Percentiles rank a stretch among this genome's conserved stretches.
These are phyloP conservation scores for Pezicula carpinea DNA, from an alignment of 2,329 filamentous ascomycete genomes.

Conservation along the genomic window DNA sequence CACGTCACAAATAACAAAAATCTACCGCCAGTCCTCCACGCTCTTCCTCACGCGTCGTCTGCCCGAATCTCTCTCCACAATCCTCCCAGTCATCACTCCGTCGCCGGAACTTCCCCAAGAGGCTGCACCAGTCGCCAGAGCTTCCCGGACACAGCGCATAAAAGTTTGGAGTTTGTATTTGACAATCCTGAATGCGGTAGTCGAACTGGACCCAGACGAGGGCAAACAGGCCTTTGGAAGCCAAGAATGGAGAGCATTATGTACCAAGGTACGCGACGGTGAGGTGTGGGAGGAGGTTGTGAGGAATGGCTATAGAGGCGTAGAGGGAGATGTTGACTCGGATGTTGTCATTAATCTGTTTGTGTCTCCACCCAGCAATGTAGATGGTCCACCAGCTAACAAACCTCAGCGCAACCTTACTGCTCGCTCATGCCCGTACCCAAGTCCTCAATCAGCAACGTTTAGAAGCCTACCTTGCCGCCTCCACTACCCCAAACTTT, in stretches of 20 bases:
- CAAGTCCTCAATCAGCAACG: constrained; percentile 82
- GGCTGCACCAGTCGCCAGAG: constrained; percentile 65
- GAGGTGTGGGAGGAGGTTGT: constrained; percentile 94
- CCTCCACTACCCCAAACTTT: constrained; percentile 67
- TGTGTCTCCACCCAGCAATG: constrained; percentile 27
- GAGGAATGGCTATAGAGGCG: constrained; percentile 77
- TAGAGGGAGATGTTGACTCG: constrained; percentile 86
- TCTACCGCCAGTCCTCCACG: constrained; percentile 89
- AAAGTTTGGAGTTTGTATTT: constrained; percentile 98
- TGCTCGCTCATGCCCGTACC: constrained; percentile 82
- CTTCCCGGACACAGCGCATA: constrained; percentile 76
- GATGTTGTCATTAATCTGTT: constrained; percentile 90
- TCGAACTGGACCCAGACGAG: constrained; percentile 85
- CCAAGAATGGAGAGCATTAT: constrained; percentile 77
- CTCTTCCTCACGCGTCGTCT: constrained; percentile 92
- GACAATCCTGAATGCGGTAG: constrained; percentile 84
- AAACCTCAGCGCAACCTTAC: constrained; percentile 68
- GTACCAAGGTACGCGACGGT: constrained; percentile 80
- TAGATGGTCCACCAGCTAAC: constrained; percentile 4
- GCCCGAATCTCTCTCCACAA: constrained; percentile 80
- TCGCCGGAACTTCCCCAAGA: constrained; percentile 32
- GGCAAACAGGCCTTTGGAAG: constrained; percentile 85
- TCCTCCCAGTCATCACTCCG: constrained; percentile 75
- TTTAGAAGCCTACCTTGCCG: constrained; percentile 83
- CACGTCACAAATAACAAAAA: constrained; percentile 75